Base-by-base conservation (phyloP, 2,329 filamentous ascomycete genomes). In the Phialocephala sp. region DNA sequence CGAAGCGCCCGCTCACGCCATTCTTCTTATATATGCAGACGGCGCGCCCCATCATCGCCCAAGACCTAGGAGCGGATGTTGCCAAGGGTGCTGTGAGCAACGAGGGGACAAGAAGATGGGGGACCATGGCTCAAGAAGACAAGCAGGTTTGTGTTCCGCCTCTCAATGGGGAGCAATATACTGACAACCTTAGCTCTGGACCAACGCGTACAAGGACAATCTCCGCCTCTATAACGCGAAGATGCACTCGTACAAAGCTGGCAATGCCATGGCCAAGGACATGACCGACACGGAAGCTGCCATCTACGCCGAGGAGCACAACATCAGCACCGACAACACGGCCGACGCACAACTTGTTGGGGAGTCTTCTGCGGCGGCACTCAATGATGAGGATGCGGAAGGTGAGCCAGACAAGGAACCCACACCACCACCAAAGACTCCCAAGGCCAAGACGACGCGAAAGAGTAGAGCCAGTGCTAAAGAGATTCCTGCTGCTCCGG, bases 1-100 rank as follows among this genome's bases (percentile, higher is more conserved):
- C 94, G 66, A 98, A 97, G 87, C 89, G 94, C 59, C 94, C 94
- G 9, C 80, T 97, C 76, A 98, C 94, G 6, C 93, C 94, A 2
- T 97, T 96, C 83, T 97, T 98, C 83, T 83, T 97, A 67, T 98
- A 93, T 83, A 93, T 97, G 84, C 91, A 96, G 78, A 90, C 91
- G 70, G 93, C 93, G 70, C 91, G 95, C 59, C 86, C 89, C 60
- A 90, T 92, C 76, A 95, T 98, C 72, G 90, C 91, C 64, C 84
- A 83, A 39, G 93, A 96, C 72, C 85, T 97, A 12, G 91, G 91
- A 24, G 77, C 87, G n/a, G 85, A 88, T 66, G 88, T 89, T 8
- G 90, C 91, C 77, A 94, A 94, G 77, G 93, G 93, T 75, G 92
- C 94, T 65, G 91, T 98, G 58, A 91, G 93, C 76, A 88, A 92